A percentile compares a stretch with the other conserved stretches of the same genome.
phyloP scores from a whole-genome alignment of 495 filamentous ascomycete genomes.

The Platismatia glauca region DNA sequence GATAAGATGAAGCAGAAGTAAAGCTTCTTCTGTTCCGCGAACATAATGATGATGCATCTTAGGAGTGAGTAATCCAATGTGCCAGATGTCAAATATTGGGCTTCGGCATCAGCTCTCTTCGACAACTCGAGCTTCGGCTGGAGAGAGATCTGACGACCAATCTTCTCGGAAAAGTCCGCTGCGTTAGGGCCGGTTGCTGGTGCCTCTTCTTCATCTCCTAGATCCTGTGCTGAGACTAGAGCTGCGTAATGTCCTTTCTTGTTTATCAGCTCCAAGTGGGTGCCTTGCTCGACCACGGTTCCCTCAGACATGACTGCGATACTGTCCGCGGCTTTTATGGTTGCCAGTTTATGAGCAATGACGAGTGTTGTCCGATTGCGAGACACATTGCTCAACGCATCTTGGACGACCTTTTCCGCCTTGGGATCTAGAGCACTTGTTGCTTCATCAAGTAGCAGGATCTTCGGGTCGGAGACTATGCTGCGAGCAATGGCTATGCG shows the following conservation, averaged over 20 bases:
- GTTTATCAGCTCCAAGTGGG: slow-evolving; percentile 36
- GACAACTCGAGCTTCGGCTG: too few species aligned
- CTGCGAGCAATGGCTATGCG: slow-evolving; percentile 63
- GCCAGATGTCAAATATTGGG: too few species aligned
- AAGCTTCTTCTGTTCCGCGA: not conserved
- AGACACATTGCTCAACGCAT: slow-evolving; percentile 35
- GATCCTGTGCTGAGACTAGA: not conserved
- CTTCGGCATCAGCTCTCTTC: too few species aligned
- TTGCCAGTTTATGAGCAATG: slow-evolving; percentile 52
- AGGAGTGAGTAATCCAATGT: not conserved
- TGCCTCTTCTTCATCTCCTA: not conserved
- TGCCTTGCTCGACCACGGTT: slow-evolving; percentile 40
- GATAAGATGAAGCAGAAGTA: slow-evolving; percentile 1
- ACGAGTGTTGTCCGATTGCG: slow-evolving; percentile 35
- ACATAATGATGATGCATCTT: not conserved
- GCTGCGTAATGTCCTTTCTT: slow-evolving; percentile 38
- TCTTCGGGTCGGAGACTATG: slow-evolving; percentile 72
- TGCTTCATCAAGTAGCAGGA: slow-evolving; percentile 56
- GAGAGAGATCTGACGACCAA: too few species aligned
- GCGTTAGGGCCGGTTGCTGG: too few species aligned
- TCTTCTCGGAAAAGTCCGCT: too few species aligned
- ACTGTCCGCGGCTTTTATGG: slow-evolving; percentile 42
- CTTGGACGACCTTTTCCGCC: slow-evolving; percentile 41
- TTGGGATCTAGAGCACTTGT: slow-evolving; percentile 44
- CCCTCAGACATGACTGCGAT: slow-evolving; percentile 47